Evolutionary conservation across 2,329 filamentous ascomycete genomes (phyloP).

Genomic region (Lachnellula hyalina): DNA sequence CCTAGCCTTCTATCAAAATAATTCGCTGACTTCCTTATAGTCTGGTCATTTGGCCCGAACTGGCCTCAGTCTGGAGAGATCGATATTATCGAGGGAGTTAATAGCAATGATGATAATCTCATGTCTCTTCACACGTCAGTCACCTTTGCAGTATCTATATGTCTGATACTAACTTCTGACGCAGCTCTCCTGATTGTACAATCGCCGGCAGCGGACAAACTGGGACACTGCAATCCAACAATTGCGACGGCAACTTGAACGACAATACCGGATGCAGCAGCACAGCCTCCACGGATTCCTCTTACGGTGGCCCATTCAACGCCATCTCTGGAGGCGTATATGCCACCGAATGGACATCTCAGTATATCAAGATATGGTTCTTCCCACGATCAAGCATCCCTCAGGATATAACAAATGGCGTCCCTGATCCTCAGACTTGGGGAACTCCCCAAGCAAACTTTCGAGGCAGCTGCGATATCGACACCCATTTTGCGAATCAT

Average conservation of each 20-base stretch:
- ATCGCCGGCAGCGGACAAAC: constrained; percentile 34
- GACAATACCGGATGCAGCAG: constrained; percentile 38
- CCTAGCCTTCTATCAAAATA: neutral
- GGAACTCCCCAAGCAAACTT: constrained; percentile 6
- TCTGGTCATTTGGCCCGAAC: constrained; percentile 46
- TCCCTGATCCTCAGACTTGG: neutral
- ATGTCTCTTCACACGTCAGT: constrained; percentile 60
- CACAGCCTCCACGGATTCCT: constrained; percentile 39
- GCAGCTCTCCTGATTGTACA: constrained; percentile 9
- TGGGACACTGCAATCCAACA: constrained; percentile 2
- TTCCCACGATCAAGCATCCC: neutral
- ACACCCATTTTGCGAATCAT: constrained; percentile 59
- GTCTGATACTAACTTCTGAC: neutral
- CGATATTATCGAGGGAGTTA: constrained; percentile 54
- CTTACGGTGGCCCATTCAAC: constrained; percentile 62
- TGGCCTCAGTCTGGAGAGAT: constrained; percentile 63
- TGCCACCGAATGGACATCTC: constrained; percentile 52
- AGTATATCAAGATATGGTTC: neutral
- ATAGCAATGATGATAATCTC: constrained; percentile 44
- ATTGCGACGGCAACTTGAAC: constrained; percentile 13
- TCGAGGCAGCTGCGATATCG: constrained; percentile 54
- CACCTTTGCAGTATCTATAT: neutral
- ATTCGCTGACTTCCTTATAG: constrained; percentile 2
- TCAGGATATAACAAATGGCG: neutral
- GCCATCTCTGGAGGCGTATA: constrained; percentile 59